Evolutionary conservation across 352 stramenopile species (phyloP).

Genomic region (Phytophthora capsici): DNA sequence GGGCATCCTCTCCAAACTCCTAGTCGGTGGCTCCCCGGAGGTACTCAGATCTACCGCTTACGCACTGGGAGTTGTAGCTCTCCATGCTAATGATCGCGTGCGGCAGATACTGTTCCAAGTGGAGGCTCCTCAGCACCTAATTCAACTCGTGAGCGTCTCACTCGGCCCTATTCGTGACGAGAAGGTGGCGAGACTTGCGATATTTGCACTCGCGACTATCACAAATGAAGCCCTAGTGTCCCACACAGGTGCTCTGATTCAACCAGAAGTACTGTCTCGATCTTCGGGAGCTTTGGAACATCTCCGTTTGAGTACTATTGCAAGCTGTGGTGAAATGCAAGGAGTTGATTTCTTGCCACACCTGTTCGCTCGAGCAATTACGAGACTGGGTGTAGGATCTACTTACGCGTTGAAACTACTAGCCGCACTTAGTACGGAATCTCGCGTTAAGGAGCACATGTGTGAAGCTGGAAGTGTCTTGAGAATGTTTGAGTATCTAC

Average conservation of each 20-base stretch:
- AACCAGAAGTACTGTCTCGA: slow-evolving; percentile 17
- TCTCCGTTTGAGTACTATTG: slow-evolving; percentile 25
- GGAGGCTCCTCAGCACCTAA: slow-evolving; percentile 48
- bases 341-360: slow-evolving; percentile 16
- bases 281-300: slow-evolving; percentile 14
- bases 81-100: slow-evolving; percentile 40
- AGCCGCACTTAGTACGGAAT: slow-evolving; percentile 30
- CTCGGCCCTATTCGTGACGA: slow-evolving; percentile 31
- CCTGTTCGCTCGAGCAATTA: slow-evolving; percentile 38
- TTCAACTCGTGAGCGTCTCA: slow-evolving; percentile 50
- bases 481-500: slow-evolving; percentile 43
- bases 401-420: slow-evolving; percentile 52
- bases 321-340: slow-evolving; percentile 25
- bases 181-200: slow-evolving; percentile 41
- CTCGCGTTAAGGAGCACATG: slow-evolving; percentile 30
- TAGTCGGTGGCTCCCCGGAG: slow-evolving; percentile 59
- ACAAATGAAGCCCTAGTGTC: slow-evolving; percentile 42
- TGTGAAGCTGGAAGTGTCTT: slow-evolving; percentile 33
- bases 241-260: slow-evolving; percentile 17
- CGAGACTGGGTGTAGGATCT: slow-evolving; percentile 30
- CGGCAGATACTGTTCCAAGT: slow-evolving; percentile 62
- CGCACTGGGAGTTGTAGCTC: slow-evolving; percentile 57
- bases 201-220: slow-evolving; percentile 57
- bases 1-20: slow-evolving; percentile 69
- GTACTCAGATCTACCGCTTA: slow-evolving; percentile 60